phyloP scores from a whole-genome alignment of 768 basidiomycete genomes.

The Agrocybe chaxingu region DNA sequence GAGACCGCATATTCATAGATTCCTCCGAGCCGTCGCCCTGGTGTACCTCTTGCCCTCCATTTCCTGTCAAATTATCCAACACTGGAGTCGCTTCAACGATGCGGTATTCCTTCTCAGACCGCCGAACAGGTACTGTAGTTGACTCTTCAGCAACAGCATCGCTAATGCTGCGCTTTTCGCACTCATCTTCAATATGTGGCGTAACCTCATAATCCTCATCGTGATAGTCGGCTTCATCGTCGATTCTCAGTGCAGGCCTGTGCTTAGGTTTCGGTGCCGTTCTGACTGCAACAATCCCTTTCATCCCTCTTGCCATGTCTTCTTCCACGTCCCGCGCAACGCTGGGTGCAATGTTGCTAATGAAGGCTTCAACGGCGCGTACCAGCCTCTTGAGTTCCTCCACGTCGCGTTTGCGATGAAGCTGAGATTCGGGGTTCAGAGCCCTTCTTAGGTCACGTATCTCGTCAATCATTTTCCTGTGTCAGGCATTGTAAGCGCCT shows the following conservation, averaged over 20 bases:
- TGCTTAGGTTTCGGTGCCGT: slow-evolving; percentile 9
- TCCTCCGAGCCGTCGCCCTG: no score
- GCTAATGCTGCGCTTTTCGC: neutral
- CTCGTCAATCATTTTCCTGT: slow-evolving; percentile 14
- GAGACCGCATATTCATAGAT: no score
- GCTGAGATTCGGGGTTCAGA: slow-evolving; percentile 14
- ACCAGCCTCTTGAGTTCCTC: slow-evolving; percentile 17
- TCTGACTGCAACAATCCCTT: slow-evolving; percentile 15
- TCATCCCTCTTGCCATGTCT: slow-evolving; percentile 15
- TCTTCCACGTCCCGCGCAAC: slow-evolving; percentile 12
- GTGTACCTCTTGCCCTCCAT: no score
- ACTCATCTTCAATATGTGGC: neutral
- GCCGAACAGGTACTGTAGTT: no score
- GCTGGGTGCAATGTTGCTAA: slow-evolving; percentile 9
- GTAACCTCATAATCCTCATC: neutral
- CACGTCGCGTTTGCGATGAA: slow-evolving; percentile 16
- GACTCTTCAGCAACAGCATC: no score
- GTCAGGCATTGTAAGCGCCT: neutral
- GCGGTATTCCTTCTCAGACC: no score
- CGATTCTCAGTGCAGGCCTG: slow-evolving; percentile 12
- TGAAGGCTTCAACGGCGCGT: slow-evolving; percentile 12
- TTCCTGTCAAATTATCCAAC: no score
- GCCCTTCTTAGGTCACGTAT: slow-evolving; percentile 12
- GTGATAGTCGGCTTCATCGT: slow-evolving; percentile 4
- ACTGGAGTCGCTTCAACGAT: no score